Percentiles rank a stretch among this genome's conserved stretches.
These are phyloP conservation scores for Clavispora carvajalis DNA, from an alignment of 805 yeast genomes.

Conservation along the genomic window DNA sequence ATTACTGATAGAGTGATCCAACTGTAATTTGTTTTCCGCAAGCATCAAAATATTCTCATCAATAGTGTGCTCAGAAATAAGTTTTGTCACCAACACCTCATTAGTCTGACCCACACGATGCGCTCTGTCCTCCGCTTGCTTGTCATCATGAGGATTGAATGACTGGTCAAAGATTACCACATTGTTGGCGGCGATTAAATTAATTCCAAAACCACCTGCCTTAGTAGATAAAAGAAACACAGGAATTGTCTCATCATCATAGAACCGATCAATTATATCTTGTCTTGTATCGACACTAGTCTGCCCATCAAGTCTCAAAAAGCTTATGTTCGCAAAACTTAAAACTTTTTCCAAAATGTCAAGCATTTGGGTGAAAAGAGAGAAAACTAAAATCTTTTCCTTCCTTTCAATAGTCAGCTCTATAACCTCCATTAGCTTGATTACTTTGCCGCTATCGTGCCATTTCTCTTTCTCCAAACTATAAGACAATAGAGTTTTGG, in stretches of 20 bases:
- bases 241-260: slow-evolving; percentile 75
- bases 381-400: slow-evolving; percentile 74
- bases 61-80: slow-evolving; percentile 69
- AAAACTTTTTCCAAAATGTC: slow-evolving; percentile 81
- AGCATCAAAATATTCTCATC: slow-evolving; percentile 85
- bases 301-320: slow-evolving; percentile 85
- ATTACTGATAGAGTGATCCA: slow-evolving; percentile 62
- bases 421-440: slow-evolving; percentile 52
- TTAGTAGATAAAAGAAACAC: slow-evolving; percentile 87
- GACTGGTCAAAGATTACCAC: slow-evolving; percentile 91
- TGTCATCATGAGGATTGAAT: slow-evolving; percentile 97
- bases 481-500: slow-evolving; percentile 53
- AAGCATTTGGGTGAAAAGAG: slow-evolving; percentile 87
- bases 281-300: slow-evolving; percentile 93
- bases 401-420: slow-evolving; percentile 52
- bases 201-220: slow-evolving; percentile 99
- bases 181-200: slow-evolving; percentile 88
- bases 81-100: slow-evolving; percentile 72
- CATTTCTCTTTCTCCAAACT: slow-evolving; percentile 50
- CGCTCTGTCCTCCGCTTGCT: slow-evolving; percentile 98
- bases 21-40: slow-evolving; percentile 85
- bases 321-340: slow-evolving; percentile 58
- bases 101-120: slow-evolving; percentile 94
- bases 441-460: slow-evolving; percentile 71
- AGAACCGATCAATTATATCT: slow-evolving; percentile 81